Evolutionary conservation across 805 yeast species (phyloP).

Genomic region (Ogataea allantospora): DNA sequence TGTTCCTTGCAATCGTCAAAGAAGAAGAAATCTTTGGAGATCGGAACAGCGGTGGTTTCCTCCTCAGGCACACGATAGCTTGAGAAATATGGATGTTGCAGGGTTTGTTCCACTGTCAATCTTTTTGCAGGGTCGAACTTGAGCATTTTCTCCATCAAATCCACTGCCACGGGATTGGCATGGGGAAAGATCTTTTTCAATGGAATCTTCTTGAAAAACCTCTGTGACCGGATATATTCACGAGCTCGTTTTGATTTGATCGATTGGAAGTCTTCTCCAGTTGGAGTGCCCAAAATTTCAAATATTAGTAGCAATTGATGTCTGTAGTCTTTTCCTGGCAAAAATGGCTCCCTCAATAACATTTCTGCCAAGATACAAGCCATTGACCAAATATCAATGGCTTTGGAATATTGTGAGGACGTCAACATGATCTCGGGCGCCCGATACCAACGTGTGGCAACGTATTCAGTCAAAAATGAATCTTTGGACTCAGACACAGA

Average conservation of each 20-base stretch:
- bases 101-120: conserved; percentile 78
- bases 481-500: conserved; percentile 24
- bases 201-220: conserved; percentile 58
- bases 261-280: conserved; percentile 67
- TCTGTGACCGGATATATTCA: conserved; percentile 69
- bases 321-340: conserved; percentile 74
- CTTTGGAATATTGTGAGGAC: conserved; percentile 67
- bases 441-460: conserved; percentile 82
- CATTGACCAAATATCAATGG: conserved; percentile 78
- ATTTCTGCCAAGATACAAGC: conserved; percentile 78
- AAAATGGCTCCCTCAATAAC: conserved; percentile 57
- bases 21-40: conserved; percentile 55
- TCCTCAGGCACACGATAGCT: conserved; percentile 71
- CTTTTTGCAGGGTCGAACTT: conserved; percentile 80
- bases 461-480: conserved; percentile 67
- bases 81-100: conserved; percentile 73
- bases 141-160: conserved; percentile 67
- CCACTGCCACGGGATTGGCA: conserved; percentile 51
- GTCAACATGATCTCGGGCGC: conserved; percentile 84
- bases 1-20: conserved; percentile 54
- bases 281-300: conserved; percentile 71
- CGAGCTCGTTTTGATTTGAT: conserved; percentile 74
- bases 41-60: conserved; percentile 57
- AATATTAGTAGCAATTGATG: conserved; percentile 66
- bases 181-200: conserved; percentile 48